A percentile compares a stretch with the other conserved stretches of the same genome.
These are phyloP conservation scores for Andrographis paniculata DNA, from an alignment of 305 asterid species.

Conservation along the genomic window DNA sequence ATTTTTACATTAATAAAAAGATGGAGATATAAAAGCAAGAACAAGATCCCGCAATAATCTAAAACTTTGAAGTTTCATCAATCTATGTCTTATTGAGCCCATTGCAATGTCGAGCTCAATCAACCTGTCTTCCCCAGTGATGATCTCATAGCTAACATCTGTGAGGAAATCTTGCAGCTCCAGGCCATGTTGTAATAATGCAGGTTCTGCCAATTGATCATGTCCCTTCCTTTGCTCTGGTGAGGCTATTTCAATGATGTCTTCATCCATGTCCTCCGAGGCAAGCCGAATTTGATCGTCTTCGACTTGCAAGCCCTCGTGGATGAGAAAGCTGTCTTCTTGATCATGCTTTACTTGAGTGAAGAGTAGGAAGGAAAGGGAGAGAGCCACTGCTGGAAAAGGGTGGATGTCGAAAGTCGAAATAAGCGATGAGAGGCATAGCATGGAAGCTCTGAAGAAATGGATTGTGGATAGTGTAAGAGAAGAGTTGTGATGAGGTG, in stretches of 20 bases:
- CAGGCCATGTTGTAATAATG: neutral
- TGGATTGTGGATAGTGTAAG: constrained; percentile 4
- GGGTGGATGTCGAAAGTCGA: constrained; percentile 17
- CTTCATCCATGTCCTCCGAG: constrained; percentile 17
- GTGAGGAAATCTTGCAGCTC: constrained; percentile 9
- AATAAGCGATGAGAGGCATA: constrained; percentile 19
- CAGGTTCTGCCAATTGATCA: neutral
- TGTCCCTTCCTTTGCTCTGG: neutral
- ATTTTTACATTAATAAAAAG: too few relatives aligned
- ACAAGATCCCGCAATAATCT: too few relatives aligned
- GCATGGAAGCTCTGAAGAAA: constrained; percentile 17
- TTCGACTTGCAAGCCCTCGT: neutral
- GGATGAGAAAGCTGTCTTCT: neutral
- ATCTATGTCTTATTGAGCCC: constrained; percentile 14
- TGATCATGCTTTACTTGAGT: constrained; percentile 1
- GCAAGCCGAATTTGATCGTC: neutral
- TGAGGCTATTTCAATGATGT: constrained; percentile 19
- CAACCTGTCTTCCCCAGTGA: constrained; percentile 16
- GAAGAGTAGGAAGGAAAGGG: constrained; percentile 6
- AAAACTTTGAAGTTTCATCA: too few relatives aligned
- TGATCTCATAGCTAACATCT: constrained; percentile 12
- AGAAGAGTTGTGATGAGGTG: constrained; percentile 5
- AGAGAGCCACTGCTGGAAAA: neutral
- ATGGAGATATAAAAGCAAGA: too few relatives aligned
- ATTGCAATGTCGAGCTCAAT: constrained; percentile 27